A percentile compares a stretch with the other conserved stretches of the same genome.
phyloP scores from a whole-genome alignment of 768 basidiomycete genomes.

The Boletus pseudo-olivaceus region DNA sequence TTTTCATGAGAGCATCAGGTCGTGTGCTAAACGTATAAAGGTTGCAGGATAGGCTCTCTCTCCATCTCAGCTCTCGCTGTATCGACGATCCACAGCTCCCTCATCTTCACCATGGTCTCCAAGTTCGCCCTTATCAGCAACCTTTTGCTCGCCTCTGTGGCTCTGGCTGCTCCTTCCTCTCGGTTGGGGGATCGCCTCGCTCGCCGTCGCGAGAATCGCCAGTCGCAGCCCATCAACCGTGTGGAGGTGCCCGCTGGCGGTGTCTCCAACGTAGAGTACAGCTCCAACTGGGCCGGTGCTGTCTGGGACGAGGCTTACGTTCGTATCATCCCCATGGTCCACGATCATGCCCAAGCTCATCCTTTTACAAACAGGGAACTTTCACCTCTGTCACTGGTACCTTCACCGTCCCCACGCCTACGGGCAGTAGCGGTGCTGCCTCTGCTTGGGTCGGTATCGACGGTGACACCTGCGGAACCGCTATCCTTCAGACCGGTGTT shows the following conservation, averaged over 20 bases:
- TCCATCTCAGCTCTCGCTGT: not conserved
- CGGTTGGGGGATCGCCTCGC: constrained; percentile 7
- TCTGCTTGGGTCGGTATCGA: constrained; percentile 26
- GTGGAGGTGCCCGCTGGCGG: not conserved
- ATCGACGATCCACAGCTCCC: constrained; percentile 1
- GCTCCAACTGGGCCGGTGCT: constrained; percentile 19
- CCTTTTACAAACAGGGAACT: constrained; percentile 11
- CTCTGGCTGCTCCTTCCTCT: constrained; percentile 17
- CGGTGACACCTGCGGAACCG: constrained; percentile 8
- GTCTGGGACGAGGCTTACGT: constrained; percentile 9
- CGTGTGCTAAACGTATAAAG: constrained; percentile 11
- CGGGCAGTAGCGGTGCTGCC: constrained; percentile 8
- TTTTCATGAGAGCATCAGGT: constrained; percentile 1
- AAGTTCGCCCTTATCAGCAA: constrained; percentile 11
- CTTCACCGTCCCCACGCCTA: constrained; percentile 19
- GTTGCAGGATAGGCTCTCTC: not conserved
- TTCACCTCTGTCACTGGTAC: constrained; percentile 18
- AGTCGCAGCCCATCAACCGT: constrained; percentile 7
- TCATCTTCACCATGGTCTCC: constrained; percentile 15
- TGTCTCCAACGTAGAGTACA: constrained; percentile 12
- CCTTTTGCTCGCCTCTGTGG: constrained; percentile 19
- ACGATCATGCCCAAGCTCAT: not conserved
- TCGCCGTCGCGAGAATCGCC: constrained; percentile 14
- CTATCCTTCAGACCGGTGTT: constrained; percentile 21
- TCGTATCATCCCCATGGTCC: not conserved